Evolutionary conservation across 306 rosid species (phyloP).

Genomic region (Trifolium repens): DNA sequence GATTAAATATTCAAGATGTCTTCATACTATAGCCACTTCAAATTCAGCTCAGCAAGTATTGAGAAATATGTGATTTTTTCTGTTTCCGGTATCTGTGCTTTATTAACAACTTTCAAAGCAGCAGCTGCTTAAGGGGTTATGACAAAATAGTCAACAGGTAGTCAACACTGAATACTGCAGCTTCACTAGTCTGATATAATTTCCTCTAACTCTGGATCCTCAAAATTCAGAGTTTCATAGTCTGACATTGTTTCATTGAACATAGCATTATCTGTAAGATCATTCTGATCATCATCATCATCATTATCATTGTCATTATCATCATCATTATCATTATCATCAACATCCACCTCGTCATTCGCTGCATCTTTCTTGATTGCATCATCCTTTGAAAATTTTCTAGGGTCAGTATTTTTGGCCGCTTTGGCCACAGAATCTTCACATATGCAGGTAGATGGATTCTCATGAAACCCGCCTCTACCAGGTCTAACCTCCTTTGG

Average conservation of each 20-base stretch:
- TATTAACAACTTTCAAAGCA: constrained; percentile 45
- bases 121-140: constrained; percentile 25
- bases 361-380: constrained; percentile 49
- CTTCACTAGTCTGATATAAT: constrained; percentile 76
- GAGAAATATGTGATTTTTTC: constrained; percentile 16
- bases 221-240: constrained; percentile 67
- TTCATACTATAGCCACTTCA: constrained; percentile 19
- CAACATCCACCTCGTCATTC: constrained; percentile 52
- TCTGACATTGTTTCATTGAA: constrained; percentile 63
- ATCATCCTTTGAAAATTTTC: constrained; percentile 64
- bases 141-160: constrained; percentile 30
- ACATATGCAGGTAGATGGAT: constrained; percentile 91
- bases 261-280: constrained; percentile 55
- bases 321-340: constrained; percentile 56
- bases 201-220: constrained; percentile 90
- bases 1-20: constrained; percentile 25
- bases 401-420: constrained; percentile 47
- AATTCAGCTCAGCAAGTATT: constrained; percentile 29
- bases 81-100: constrained; percentile 29
- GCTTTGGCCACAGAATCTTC: constrained; percentile 68
- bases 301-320: constrained; percentile 66
- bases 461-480: constrained; percentile 97
- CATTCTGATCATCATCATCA: constrained; percentile 75
- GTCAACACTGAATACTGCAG: constrained; percentile 23
- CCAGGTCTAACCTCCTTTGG: constrained; percentile 94